Evolutionary conservation across 228 moss, liverwort and hornwort genomes (phyloP), one percentile per base, ranked within the genome.

Genomic region (Sphagnum magellanicum): DNA sequence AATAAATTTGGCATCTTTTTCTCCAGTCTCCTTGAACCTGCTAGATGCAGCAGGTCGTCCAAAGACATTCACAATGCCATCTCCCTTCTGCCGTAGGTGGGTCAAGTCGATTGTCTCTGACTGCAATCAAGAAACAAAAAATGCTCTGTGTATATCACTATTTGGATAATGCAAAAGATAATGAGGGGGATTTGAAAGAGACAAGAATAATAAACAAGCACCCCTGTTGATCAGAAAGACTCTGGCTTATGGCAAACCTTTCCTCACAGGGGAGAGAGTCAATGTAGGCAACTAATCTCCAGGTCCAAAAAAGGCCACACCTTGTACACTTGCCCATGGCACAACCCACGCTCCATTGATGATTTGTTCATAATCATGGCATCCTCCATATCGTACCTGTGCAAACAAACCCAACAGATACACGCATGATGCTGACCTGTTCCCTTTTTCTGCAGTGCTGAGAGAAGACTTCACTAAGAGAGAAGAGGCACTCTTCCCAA

Each of bases 291-390:
- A 32, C 32, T 32, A 32, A 32, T 32, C 32, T 32, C 1, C 32
- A 32, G 32, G 32, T 32, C 32, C 3, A 32, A 32, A 32, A 32
- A 32, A 32, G 32, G 32, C 32, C 32, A 32, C 32, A 97, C 97
- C 93, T 97, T 97, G 75, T 97, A 97, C 50, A 97, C 81, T 83
- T 93, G 97, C n/a, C 97, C 97, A 74, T 97, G 91, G 72, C 88
- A 91, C 69, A 97, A 72, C 64, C 97, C 97, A 71, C 97, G 93
- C 79, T 97, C 97, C 77, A 93, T 84, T 9, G 97, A 89, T 10
- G 97, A 93, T 79, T 93, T 97, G 76, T 97, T 93, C 75, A 97
- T 69, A 76, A 97, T 97, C 97, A 97, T 97, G 17, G 97, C 97
- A 81, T 97, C 97, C 70, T 97, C 97, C 97, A 97, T 93, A 69